Evolutionary conservation across 1,284 basidiomycete genomes (phyloP), one percentile per base, ranked within the genome.

Genomic region (Cutaneotrichosporon daszewskae): DNA sequence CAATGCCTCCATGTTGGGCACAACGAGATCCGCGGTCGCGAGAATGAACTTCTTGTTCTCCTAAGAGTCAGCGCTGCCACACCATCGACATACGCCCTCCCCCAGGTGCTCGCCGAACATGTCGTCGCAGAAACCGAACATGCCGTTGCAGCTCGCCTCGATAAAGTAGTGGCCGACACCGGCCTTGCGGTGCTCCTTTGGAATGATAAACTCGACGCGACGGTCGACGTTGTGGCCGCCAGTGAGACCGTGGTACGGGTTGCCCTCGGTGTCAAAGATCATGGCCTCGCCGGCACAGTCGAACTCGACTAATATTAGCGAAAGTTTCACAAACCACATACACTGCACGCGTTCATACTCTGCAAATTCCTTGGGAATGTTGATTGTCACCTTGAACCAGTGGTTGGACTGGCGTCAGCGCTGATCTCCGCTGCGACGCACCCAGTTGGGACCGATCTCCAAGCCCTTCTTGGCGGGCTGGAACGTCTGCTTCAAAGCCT

Each of bases 251-350:
- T 92, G 88, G 18, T 90, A 69, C 0, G 86, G 83, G 16, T 79
- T 74, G n/a, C 89, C 90, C 32, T 88, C 80, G 5, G 80, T 78
- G 18, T 79, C 80, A 68, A 81, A 96, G 49, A 98, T 80, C 87
- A 97, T 87, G 4, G 91, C 94, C 67, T 90, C 90, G 55, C 87
- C 92, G 34, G 84, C 85, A n/a, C 87, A 87, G 69, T 96, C 92
- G 58, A 95, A 95, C 71, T 96, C 91, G 62, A 96, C 85, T 87
- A 47, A 14, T 14, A 20, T 43, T 24, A 47, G 40, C 18, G 19
- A 31, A 35, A 8, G 16, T 7, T 14, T n/a, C 14, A 5, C n/a
- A 32, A 6, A 5, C 22, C n/a, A 41, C 79, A 32, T 54, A 84
- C 85, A 82, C 71, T 94, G 90, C 13, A 95, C 82, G 5, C 85